Evolutionary conservation across 1,139 yeast species (phyloP).

Genomic region (Pneumocystis canis): DNA sequence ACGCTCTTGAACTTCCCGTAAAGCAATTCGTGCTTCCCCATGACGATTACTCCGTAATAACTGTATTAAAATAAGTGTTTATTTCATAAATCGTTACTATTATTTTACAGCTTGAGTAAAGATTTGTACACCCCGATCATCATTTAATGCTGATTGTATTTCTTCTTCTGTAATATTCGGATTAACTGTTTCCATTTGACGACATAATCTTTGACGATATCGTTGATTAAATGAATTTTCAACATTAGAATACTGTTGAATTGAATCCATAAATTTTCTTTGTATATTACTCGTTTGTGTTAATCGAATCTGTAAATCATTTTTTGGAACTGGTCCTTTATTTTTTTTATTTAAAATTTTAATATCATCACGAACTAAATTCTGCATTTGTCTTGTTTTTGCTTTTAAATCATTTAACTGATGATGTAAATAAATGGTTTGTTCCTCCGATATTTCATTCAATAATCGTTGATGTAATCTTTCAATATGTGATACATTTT

Average conservation of each 20-base stretch:
- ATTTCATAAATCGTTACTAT: neutral
- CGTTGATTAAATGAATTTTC: conserved; percentile 80
- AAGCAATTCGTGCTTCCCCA: conserved; percentile 92
- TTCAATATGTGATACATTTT: conserved; percentile 61
- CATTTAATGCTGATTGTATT: conserved; percentile 69
- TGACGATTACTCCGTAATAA: conserved; percentile 72
- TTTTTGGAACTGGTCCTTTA: conserved; percentile 22
- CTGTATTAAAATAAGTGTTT: neutral
- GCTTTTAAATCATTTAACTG: conserved; percentile 65
- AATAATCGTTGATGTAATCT: conserved; percentile 68
- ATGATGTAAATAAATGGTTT: conserved; percentile 52
- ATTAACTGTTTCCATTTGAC: conserved; percentile 83
- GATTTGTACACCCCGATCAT: conserved; percentile 73
- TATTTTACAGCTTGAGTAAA: conserved; percentile 79
- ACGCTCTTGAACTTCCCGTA: conserved; percentile 90
- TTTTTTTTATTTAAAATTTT: conserved; percentile 63
- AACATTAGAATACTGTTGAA: conserved; percentile 72
- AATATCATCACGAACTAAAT: conserved; percentile 57
- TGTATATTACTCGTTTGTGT: conserved; percentile 85
- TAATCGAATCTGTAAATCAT: conserved; percentile 58
- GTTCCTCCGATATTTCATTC: conserved; percentile 67
- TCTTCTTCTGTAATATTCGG: conserved; percentile 87
- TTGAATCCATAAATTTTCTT: conserved; percentile 68
- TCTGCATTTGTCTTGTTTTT: conserved; percentile 69
- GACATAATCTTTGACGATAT: conserved; percentile 75